phyloP scores from a whole-genome alignment of 805 yeast genomes.

The Nakazawaea siamensis region DNA sequence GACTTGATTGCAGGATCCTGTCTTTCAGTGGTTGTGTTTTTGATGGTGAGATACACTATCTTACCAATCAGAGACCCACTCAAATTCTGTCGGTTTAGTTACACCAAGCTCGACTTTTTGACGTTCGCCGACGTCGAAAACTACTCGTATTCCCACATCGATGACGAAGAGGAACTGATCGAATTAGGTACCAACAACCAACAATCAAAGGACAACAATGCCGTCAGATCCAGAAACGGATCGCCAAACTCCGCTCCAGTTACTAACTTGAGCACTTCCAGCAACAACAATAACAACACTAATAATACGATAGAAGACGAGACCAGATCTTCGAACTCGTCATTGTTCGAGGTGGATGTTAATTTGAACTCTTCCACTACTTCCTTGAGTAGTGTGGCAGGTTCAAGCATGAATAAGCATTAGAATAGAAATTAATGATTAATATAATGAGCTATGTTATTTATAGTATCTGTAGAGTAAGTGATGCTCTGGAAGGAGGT shows the following conservation, averaged over 20 bases:
- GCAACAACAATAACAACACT: neutral
- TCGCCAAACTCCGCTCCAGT: neutral
- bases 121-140: conserved; percentile 8
- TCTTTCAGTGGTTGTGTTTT: conserved; percentile 65
- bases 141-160: neutral
- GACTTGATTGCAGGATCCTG: conserved; percentile 92
- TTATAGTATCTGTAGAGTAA: conserved; percentile 4
- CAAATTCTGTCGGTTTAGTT: conserved; percentile 66
- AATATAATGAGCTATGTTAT: too few relatives aligned
- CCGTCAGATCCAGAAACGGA: conserved; percentile 5
- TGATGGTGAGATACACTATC: conserved; percentile 52
- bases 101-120: conserved; percentile 27
- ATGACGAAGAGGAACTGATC: conserved; percentile 7
- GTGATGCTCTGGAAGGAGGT: neutral
- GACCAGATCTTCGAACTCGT: conserved; percentile 5
- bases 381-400: conserved; percentile 4
- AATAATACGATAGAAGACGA: conserved; percentile 2
- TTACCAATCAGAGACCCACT: conserved; percentile 52
- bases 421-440: too few relatives aligned
- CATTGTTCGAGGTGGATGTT: conserved; percentile 8
- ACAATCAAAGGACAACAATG: conserved; percentile 1
- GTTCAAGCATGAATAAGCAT: too few relatives aligned
- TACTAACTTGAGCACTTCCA: neutral
- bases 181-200: conserved; percentile 1
- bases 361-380: conserved; percentile 9